Percentiles rank a stretch among this genome's conserved stretches.
Evolutionary conservation across 257 asterid genomes (phyloP).

Genomic region (Nicotiana tabacum): DNA sequence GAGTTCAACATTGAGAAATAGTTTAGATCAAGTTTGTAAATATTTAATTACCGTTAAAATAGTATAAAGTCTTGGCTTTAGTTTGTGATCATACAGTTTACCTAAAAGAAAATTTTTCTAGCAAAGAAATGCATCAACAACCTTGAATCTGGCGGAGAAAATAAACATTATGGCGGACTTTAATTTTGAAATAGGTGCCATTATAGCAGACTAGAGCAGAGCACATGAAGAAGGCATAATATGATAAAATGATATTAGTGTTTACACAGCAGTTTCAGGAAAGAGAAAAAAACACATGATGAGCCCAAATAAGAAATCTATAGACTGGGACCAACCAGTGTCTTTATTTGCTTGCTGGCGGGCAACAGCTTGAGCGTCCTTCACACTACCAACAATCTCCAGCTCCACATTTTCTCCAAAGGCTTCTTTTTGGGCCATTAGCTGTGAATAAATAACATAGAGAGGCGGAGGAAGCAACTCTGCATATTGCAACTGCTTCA

Average conservation of each 20-base stretch:
- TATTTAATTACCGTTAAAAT: neutral
- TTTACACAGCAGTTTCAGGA: neutral
- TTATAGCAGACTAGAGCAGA: neutral
- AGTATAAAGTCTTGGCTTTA: neutral
- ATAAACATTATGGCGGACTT: neutral
- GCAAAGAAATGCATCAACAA: neutral
- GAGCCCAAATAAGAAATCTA: conserved; percentile 4
- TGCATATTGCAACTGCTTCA: conserved; percentile 90
- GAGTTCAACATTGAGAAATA: neutral
- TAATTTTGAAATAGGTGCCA: too few relatives aligned
- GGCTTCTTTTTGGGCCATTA: conserved; percentile 94
- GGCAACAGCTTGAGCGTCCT: conserved; percentile 85
- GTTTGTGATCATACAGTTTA: neutral
- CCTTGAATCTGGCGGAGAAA: neutral
- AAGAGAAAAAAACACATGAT: neutral
- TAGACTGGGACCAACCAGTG: conserved; percentile 37
- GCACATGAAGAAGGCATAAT: neutral
- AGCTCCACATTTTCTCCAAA: conserved; percentile 83
- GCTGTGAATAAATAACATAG: conserved; percentile 77
- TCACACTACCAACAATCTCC: conserved; percentile 80
- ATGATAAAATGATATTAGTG: neutral
- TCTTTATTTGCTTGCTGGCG: conserved; percentile 84
- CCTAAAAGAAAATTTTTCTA: neutral
- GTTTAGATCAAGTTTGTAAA: neutral
- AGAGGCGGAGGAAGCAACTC: conserved; percentile 97